Evolutionary conservation across 2,329 filamentous ascomycete species (phyloP).

Genomic region (Colletotrichum filicis): DNA sequence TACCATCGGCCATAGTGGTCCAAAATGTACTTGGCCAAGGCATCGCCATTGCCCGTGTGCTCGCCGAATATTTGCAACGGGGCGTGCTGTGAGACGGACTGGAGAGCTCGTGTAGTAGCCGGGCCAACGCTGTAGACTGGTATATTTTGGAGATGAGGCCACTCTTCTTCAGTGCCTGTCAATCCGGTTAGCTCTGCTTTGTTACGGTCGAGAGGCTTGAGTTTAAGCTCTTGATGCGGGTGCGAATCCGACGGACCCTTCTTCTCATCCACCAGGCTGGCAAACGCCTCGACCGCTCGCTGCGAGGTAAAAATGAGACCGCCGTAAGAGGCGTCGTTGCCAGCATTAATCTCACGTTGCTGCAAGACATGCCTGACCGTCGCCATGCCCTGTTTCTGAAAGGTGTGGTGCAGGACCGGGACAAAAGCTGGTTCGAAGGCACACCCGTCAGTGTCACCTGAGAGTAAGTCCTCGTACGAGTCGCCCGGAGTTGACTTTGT

Average conservation of each 20-base stretch:
- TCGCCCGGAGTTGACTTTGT: constrained; percentile 79
- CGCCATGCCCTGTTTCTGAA: constrained; percentile 68
- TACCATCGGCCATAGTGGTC: constrained; percentile 75
- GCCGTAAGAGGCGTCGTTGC: constrained; percentile 64
- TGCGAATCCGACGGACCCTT: constrained; percentile 47
- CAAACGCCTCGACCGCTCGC: constrained; percentile 83
- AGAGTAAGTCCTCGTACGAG: constrained; percentile 77
- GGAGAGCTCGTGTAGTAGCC: constrained; percentile 81
- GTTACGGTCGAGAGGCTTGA: neutral
- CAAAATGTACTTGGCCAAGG: constrained; percentile 81
- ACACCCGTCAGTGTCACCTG: constrained; percentile 50
- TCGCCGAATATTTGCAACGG: constrained; percentile 76
- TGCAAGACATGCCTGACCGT: constrained; percentile 63
- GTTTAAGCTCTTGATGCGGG: constrained; percentile 36
- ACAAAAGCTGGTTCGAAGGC: constrained; percentile 76
- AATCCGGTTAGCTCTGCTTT: constrained; percentile 14
- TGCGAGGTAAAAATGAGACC: constrained; percentile 89
- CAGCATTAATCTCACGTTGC: constrained; percentile 51
- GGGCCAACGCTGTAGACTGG: constrained; percentile 83
- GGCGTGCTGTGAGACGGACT: constrained; percentile 61
- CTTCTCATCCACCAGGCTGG: constrained; percentile 68
- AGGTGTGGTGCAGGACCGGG: constrained; percentile 79
- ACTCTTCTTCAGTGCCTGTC: constrained; percentile 41
- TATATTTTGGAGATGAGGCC: constrained; percentile 67
- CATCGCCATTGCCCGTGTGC: constrained; percentile 86